A percentile compares a stretch with the other conserved stretches of the same genome.
Evolutionary conservation across 2,329 filamentous ascomycete genomes (phyloP).

Genomic region (Fusarium sacchari): DNA sequence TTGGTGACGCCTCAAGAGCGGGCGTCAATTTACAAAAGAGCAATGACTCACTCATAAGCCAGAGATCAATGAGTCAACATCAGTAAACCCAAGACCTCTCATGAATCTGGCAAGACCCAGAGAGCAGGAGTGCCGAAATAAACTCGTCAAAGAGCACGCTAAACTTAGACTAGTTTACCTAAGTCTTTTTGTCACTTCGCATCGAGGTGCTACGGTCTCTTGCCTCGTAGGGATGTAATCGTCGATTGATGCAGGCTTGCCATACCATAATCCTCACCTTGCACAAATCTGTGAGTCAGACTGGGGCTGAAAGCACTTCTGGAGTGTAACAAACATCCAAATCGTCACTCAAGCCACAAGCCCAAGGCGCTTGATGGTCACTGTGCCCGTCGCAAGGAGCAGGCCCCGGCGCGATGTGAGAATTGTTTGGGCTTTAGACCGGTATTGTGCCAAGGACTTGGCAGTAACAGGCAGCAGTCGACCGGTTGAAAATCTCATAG

Average conservation of each 20-base stretch:
- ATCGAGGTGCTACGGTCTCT: background rate
- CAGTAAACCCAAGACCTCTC: background rate
- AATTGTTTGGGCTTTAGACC: background rate
- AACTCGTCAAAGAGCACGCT: background rate
- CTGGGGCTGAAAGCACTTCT: rapidly evolving
- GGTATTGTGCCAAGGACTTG: rapidly evolving
- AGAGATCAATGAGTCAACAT: background rate
- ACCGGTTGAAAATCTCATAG: background rate
- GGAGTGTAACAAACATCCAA: rapidly evolving
- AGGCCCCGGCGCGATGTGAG: rapidly evolving
- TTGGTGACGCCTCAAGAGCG: background rate
- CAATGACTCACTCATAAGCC: background rate
- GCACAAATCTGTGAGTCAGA: background rate
- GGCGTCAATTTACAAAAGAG: rapidly evolving
- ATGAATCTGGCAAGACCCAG: background rate
- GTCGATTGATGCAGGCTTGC: background rate
- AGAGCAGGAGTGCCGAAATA: background rate
- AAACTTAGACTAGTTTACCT: rapidly evolving
- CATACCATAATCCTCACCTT: background rate
- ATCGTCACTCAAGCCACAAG: no score
- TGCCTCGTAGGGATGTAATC: rapidly evolving
- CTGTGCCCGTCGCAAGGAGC: background rate
- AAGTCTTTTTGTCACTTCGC: rapidly evolving
- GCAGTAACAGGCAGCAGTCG: background rate
- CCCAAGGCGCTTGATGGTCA: background rate